phyloP scores from a whole-genome alignment of 139 green algal species.

The Chlorella vulgaris region DNA sequence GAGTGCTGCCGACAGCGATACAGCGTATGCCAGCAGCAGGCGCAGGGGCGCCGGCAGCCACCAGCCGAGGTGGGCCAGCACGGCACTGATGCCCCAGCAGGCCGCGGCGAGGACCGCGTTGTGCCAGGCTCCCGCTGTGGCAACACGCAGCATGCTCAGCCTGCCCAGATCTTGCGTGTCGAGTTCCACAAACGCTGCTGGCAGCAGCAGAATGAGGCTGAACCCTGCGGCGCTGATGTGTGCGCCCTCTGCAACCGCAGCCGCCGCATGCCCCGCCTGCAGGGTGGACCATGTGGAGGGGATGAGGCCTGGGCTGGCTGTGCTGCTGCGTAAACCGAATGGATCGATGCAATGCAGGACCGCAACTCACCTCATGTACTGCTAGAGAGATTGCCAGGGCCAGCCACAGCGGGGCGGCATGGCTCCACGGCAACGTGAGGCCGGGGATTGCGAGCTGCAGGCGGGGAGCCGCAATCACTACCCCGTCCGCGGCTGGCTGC shows the following conservation, averaged over 20 bases:
- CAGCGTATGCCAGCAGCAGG: constrained; percentile 49
- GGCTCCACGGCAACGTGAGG: constrained; percentile 39
- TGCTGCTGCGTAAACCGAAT: too few relatives aligned
- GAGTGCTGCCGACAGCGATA: constrained; percentile 49
- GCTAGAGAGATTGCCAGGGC: constrained; percentile 32
- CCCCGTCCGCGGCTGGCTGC: background rate
- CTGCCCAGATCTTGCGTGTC: constrained; percentile 19
- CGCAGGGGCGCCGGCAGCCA: constrained; percentile 2
- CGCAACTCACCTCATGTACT: constrained; percentile 49
- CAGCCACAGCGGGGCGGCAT: constrained; percentile 47
- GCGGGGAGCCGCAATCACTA: background rate
- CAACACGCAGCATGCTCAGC: constrained; percentile 35
- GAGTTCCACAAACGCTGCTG: constrained; percentile 53
- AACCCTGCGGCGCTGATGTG: constrained; percentile 34
- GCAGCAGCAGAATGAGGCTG: constrained; percentile 52
- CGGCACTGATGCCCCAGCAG: constrained; percentile 19
- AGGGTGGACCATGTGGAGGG: too few relatives aligned
- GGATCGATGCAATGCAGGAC: too few relatives aligned
- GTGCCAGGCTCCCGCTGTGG: constrained; percentile 61
- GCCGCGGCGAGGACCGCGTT: constrained; percentile 35
- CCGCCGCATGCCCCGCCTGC: constrained; percentile 52
- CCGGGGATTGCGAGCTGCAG: constrained; percentile 44
- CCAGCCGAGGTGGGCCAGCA: constrained; percentile 27
- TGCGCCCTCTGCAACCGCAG: constrained; percentile 54
- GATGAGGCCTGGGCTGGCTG: too few relatives aligned